Base-by-base conservation (phyloP, 306 rosid genomes). In the barrel medic (Medicago truncatula) region DNA sequence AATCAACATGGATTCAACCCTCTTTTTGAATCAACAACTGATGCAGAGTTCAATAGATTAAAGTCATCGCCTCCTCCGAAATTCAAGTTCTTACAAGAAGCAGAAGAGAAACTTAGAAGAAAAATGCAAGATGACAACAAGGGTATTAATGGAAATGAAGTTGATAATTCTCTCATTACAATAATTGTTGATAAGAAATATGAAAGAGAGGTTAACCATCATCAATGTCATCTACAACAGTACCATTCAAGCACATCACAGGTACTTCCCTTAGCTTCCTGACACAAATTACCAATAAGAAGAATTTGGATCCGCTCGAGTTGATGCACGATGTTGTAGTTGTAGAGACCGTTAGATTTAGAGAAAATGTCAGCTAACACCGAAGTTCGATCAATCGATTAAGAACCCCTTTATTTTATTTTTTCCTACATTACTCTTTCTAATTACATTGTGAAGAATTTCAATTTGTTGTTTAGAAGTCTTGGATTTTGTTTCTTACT, bases 1-100 rank as follows among this genome's bases (percentile, higher is more conserved):
- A 84, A 70, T 53, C 89, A 88, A 5, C 82, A 60, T 20, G 96
- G 96, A 74, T 88, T 90, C 90, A 91, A 80, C 69, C 91, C 92
- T 68, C 95, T 85, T 18, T 87, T 88, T 70, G 97, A 94, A 77
- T 87, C 97, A 75, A 69, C 72, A 70, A 83, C 91, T 49, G 97
- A 94, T 84, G 93, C 97, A 21, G 96, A 94, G 87, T 91, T 94
- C 87, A 95, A 87, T 81, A 85, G 78, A 75, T 59, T 92, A 10
- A 90, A 87, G 73, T 92, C 98, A 34, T 95, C 98, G 18, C 97
- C 97, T 20, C 98, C 98, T 68, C 98, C 98, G 9, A 92, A 89
- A 69, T 95, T 95, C 89, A 95, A 85, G 88, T 95, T 95, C 87
- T 84, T 95, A 75, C 96, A 89, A 67, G 92, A 89, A 67, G 98